Evolutionary conservation across 1,284 basidiomycete genomes (phyloP).

Genomic region (Cutaneotrichosporon dermatis): DNA sequence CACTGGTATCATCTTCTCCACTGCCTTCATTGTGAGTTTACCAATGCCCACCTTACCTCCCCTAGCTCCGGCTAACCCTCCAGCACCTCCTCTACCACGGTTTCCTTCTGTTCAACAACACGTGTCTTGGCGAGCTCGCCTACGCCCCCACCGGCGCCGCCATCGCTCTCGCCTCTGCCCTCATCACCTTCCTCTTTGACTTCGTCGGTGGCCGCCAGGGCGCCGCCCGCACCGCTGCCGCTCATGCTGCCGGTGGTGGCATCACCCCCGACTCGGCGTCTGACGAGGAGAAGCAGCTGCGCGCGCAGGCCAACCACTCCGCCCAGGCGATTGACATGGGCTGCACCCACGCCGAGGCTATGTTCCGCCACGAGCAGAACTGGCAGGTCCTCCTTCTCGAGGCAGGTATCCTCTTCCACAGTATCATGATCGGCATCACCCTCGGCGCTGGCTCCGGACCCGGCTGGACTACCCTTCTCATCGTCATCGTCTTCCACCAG

Average conservation of each 20-base stretch:
- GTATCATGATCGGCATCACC: constrained; percentile 30
- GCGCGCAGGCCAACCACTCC: neutral
- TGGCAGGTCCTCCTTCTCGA: constrained; percentile 40
- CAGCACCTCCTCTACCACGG: constrained; percentile 50
- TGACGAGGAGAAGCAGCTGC: neutral
- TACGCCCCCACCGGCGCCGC: constrained; percentile 51
- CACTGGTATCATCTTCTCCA: constrained; percentile 22
- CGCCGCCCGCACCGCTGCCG: neutral
- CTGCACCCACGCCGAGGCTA: constrained; percentile 10
- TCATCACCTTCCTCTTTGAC: constrained; percentile 44
- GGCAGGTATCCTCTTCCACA: constrained; percentile 49
- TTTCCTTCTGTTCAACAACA: constrained; percentile 48
- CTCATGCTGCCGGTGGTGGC: neutral
- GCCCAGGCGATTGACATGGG: neutral
- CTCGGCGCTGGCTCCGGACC: constrained; percentile 25
- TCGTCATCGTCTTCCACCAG: constrained; percentile 37
- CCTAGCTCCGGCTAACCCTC: too few species aligned
- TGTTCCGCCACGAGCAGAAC: constrained; percentile 14
- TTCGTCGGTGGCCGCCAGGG: constrained; percentile 27
- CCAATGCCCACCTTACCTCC: constrained; percentile 34
- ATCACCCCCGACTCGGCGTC: neutral
- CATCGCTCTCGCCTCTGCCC: constrained; percentile 42
- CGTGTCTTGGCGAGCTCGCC: constrained; percentile 49
- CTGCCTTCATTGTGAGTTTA: constrained; percentile 22
- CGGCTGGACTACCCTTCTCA: constrained; percentile 27